Base-by-base conservation (phyloP, 176 grass and related monocot species). In the Pontederia crassipes region DNA sequence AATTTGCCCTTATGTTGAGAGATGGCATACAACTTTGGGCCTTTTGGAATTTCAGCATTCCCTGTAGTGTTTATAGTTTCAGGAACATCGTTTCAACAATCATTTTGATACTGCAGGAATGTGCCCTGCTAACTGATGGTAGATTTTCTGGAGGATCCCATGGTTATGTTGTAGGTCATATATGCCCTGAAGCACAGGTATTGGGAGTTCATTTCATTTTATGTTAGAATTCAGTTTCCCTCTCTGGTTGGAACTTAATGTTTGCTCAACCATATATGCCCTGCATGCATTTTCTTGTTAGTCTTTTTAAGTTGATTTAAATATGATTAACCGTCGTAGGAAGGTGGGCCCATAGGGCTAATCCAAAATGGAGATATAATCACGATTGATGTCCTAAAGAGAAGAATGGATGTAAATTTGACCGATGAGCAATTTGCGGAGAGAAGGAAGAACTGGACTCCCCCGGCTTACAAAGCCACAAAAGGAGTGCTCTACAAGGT, bases 181-280 rank as follows among this genome's bases (percentile, higher is more conserved):
- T 97, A 75, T 97, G 92, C 58, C 92, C 92, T 57, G 92, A 97
- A 88, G 76, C 92, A 70, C 92, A 97, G 83, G 92, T 97, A 78
- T 50, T 67, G 57, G 20, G 20, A 17, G 0, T 35, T 75, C 16
- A 48, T 16, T 13, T 24, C 9, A 35, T 28, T 46, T 4, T 46
- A 18, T 54, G 1, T 47, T 49, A 49, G 8, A 18, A 6, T 10
- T 11, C 12, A 49, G 20, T 47, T 3, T 64, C 49, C 12, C 5
- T 49, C 11, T 64, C 49, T 4, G 20, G 46, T 48, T 64, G 18
- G 11, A 10, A 48, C 13, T 20, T n/a, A 16, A 45, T 62, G 2
- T 28, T 45, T 62, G 4, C 8, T 45, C 14, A 13, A 10, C 32
- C 20, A 1, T 40, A 40, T 40, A 3, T 40, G 32, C 32, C 32